These are phyloP conservation scores for Cytidiella melzeri DNA, from an alignment of 768 basidiomycete genomes.

Conservation along the genomic window DNA sequence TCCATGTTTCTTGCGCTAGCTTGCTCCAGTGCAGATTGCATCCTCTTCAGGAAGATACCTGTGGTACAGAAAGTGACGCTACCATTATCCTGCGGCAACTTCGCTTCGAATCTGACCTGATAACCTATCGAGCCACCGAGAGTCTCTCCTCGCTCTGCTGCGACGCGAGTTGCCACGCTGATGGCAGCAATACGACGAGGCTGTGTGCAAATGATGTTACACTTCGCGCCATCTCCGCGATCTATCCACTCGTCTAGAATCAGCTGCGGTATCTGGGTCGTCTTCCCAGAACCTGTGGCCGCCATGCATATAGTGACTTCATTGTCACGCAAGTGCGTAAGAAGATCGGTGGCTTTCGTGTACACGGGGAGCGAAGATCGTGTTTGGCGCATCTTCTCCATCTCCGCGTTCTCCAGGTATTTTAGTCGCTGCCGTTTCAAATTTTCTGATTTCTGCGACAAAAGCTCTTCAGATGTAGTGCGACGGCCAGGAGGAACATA, in stretches of 20 bases:
- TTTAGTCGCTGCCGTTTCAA: slow-evolving; percentile 47
- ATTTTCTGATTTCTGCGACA: slow-evolving; percentile 48
- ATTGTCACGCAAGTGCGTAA: slow-evolving; percentile 64
- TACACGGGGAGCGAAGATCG: slow-evolving; percentile 73
- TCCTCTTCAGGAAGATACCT: slow-evolving; percentile 80
- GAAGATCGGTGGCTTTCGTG: slow-evolving; percentile 56
- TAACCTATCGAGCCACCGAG: slow-evolving; percentile 78
- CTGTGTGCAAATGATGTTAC: slow-evolving; percentile 92
- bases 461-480: slow-evolving; percentile 23
- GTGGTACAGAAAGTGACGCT: slow-evolving; percentile 91
- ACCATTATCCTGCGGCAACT: slow-evolving; percentile 72
- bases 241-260: slow-evolving; percentile 81
- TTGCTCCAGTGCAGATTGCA: slow-evolving; percentile 67
- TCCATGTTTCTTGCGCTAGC: slow-evolving; percentile 45
- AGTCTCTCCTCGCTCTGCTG: slow-evolving; percentile 76
- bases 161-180: slow-evolving; percentile 85
- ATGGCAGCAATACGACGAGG: slow-evolving; percentile 89
- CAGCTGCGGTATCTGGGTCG: slow-evolving; percentile 90
- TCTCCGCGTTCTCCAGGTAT: slow-evolving; percentile 54
- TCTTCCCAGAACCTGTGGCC: slow-evolving; percentile 89
- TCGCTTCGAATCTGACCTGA: slow-evolving; percentile 86
- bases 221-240: slow-evolving; percentile 70
- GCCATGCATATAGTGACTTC: slow-evolving; percentile 90
- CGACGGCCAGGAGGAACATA: slow-evolving; percentile 21
- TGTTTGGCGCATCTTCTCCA: slow-evolving; percentile 61